phyloP scores from a whole-genome alignment of 2,329 filamentous ascomycete genomes.

The Cladophialophora exuberans region DNA sequence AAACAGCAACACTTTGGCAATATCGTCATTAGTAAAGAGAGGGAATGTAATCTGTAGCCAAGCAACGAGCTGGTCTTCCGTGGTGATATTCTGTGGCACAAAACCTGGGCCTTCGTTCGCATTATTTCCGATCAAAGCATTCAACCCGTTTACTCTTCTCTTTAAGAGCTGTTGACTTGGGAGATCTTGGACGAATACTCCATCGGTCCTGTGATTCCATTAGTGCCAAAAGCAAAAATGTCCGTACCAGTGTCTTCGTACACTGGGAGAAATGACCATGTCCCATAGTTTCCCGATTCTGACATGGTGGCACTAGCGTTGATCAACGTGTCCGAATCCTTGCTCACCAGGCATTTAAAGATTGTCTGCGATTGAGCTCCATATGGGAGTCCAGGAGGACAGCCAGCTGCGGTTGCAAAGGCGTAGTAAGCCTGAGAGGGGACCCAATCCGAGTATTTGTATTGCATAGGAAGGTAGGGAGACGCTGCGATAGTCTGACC shows the following conservation, averaged over 20 bases:
- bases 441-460: constrained; percentile 52
- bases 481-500: constrained; percentile 44
- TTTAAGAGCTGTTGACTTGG: constrained; percentile 44
- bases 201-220: constrained; percentile 39
- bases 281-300: constrained; percentile 42
- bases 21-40: constrained; percentile 44
- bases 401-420: constrained; percentile 49
- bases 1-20: constrained; percentile 44
- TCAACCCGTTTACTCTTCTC: constrained; percentile 44
- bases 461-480: constrained; percentile 60
- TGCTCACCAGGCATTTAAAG: constrained; percentile 48
- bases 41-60: constrained; percentile 49
- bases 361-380: constrained; percentile 38
- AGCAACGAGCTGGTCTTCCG: constrained; percentile 42
- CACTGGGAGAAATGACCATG: constrained; percentile 50
- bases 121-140: constrained; percentile 49
- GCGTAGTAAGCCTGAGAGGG: constrained; percentile 52
- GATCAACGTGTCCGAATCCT: constrained; percentile 42
- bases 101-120: constrained; percentile 56
- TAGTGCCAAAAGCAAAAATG: not conserved
- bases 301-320: constrained; percentile 43
- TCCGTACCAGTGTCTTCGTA: not conserved
- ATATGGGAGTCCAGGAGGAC: constrained; percentile 37
- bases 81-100: constrained; percentile 49
- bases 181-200: constrained; percentile 42